Evolutionary conservation across 148 eudicot species (phyloP).

Genomic region (Nyssa sinensis): DNA sequence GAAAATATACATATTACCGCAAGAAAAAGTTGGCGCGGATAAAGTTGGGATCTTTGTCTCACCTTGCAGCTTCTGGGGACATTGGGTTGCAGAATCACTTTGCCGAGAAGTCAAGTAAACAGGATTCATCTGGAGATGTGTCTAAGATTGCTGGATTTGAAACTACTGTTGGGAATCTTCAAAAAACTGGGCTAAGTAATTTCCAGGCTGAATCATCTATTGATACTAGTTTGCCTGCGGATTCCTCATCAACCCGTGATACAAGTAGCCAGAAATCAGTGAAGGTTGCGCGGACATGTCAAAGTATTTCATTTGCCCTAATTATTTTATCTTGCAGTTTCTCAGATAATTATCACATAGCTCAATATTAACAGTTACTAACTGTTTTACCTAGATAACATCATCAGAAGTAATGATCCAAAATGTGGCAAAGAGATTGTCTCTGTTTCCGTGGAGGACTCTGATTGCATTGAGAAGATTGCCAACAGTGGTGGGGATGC

Average conservation of each 20-base stretch:
- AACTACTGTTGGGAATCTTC: too few relatives aligned
- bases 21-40: conserved; percentile 48
- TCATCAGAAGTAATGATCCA: conserved; percentile 19
- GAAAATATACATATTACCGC: conserved; percentile 61
- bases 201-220: conserved; percentile 23
- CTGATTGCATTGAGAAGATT: conserved; percentile 30
- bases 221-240: conserved; percentile 17
- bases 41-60: conserved; percentile 47
- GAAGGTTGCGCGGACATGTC: conserved; percentile 21
- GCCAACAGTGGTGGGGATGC: conserved; percentile 18
- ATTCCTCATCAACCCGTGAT: conserved; percentile 17
- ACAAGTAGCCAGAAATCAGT: conserved; percentile 19
- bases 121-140: conserved; percentile 18
- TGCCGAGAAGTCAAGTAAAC: conserved; percentile 37
- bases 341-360: not conserved
- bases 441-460: conserved; percentile 13
- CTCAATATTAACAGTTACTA: not conserved
- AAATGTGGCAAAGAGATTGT: conserved; percentile 24
- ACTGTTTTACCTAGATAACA: conserved; percentile 5
- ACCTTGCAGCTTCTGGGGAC: conserved; percentile 31
- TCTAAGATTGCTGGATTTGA: conserved; percentile 22
- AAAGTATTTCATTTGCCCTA: conserved; percentile 30
- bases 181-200: conserved; percentile 9
- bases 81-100: conserved; percentile 23
- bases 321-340: conserved; percentile 7